Base-by-base conservation (phyloP, 1,139 yeast species). In the Nadsonia starkeyi-henricii region DNA sequence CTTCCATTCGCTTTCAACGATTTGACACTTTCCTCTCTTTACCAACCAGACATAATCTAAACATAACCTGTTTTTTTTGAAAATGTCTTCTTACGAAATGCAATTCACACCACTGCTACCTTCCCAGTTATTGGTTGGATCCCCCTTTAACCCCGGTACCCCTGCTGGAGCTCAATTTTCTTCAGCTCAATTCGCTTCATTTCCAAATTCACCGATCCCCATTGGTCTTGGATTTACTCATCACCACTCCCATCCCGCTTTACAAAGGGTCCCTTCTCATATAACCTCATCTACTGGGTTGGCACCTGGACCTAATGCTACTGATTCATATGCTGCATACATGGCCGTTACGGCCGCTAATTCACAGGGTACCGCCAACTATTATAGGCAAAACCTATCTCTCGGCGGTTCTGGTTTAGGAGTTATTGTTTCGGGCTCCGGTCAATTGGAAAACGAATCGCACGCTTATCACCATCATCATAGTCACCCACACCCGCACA, bases 91-190 rank as follows among this genome's bases (percentile, higher is more conserved):
- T 47, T 63, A 62, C 55, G 69, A 65, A 47, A 54, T 65, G 58
- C 67, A 61, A 46, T 64, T 57, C 53, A 60, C 81, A n/a, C 76
- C 83, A 18, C 71, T 82, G 71, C 66, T 83, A 41, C 91, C 91
- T 1, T 73, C 85, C 23, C 85, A 81, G 58, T 65, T 83, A 48
- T 66, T 83, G 47, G 67, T 80, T 54, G 77, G 78, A 20, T 79
- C 89, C 1, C 91, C 91, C 0, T 81, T 76, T 58, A 72, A 76
- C 45, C 76, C 74, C 12, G 66, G 65, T 9, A 62, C 66, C 20
- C 67, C 66, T 18, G 60, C 62, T 4, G 54, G 55, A 45, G 57
- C 56, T 44, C 66, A 55, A 50, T 62, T 58, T 50, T 56, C 59
- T 1, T 51, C 61, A 7, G 41, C 57, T 46, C 49, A 54, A 51